Evolutionary conservation across 768 basidiomycete genomes (phyloP).

Genomic region (Lactarius psammicola): DNA sequence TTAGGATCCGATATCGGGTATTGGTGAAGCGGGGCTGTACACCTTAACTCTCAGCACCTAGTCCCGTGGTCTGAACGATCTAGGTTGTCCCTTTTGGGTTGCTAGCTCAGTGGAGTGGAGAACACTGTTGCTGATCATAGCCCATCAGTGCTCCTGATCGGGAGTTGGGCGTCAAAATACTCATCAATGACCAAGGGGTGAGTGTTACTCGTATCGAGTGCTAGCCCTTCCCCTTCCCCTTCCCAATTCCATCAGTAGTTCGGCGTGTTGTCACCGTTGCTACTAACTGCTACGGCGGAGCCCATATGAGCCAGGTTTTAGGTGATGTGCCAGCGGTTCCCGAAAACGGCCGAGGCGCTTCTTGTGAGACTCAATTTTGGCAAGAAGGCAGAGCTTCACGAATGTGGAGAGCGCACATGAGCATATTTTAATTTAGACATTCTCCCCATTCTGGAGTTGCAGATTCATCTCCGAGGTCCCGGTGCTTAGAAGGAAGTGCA

Average conservation of each 20-base stretch:
- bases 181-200: neutral
- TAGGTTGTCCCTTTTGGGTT: constrained; percentile 13
- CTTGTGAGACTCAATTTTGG: constrained; percentile 1
- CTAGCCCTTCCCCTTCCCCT: neutral
- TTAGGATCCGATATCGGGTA: constrained; percentile 20
- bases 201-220: neutral
- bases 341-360: constrained; percentile 23
- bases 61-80: constrained; percentile 14
- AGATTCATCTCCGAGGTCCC: constrained; percentile 24
- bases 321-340: neutral
- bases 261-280: neutral
- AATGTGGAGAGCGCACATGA: neutral
- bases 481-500: constrained; percentile 8
- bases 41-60: constrained; percentile 12
- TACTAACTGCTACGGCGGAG: neutral
- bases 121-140: constrained; percentile 18
- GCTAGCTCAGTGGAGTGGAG: constrained; percentile 6
- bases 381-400: neutral
- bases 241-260: neutral
- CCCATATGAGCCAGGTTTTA: neutral
- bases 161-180: constrained; percentile 10
- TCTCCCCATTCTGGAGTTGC: neutral
- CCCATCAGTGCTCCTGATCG: constrained; percentile 19
- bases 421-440: constrained; percentile 23
- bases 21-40: constrained; percentile 15